Conservation (phyloP, 768 basidiomycete species). For the Macrolepiota dolichaula region DNA sequence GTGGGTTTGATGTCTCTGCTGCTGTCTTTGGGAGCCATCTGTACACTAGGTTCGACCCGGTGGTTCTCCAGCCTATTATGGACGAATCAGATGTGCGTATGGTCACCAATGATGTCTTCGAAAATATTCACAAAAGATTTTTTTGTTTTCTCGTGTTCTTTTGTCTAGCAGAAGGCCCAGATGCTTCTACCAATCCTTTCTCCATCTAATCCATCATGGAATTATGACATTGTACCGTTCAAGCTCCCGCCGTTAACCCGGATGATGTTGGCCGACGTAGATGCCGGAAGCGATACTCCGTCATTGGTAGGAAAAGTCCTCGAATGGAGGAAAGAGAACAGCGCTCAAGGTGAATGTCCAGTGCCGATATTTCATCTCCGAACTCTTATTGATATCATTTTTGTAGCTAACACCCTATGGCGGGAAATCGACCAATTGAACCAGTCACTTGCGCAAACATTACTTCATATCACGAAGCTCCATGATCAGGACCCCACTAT, state of each 20-base stretch:
- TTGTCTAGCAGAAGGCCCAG: constrained; percentile 18
- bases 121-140: neutral
- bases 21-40: constrained; percentile 94
- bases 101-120: neutral
- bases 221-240: constrained; percentile 65
- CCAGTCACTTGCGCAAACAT: constrained; percentile 49
- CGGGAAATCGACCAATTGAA: constrained; percentile 59
- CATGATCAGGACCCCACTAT: constrained; percentile 41
- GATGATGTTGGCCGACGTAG: constrained; percentile 91
- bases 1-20: constrained; percentile 93
- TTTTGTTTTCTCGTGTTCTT: constrained; percentile 5
- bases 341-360: constrained; percentile 43
- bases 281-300: constrained; percentile 94
- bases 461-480: constrained; percentile 49
- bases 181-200: constrained; percentile 52
- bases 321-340: constrained; percentile 76
- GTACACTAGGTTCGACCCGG: constrained; percentile 84
- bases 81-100: constrained; percentile 42
- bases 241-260: constrained; percentile 80
- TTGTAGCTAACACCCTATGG: constrained; percentile 63
- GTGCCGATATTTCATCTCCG: neutral
- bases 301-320: constrained; percentile 90
- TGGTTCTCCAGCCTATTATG: constrained; percentile 66
- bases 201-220: constrained; percentile 70
- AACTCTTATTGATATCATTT: neutral